phyloP scores from a whole-genome alignment of 2,329 filamentous ascomycete species.

The Xylaria multiplex region DNA sequence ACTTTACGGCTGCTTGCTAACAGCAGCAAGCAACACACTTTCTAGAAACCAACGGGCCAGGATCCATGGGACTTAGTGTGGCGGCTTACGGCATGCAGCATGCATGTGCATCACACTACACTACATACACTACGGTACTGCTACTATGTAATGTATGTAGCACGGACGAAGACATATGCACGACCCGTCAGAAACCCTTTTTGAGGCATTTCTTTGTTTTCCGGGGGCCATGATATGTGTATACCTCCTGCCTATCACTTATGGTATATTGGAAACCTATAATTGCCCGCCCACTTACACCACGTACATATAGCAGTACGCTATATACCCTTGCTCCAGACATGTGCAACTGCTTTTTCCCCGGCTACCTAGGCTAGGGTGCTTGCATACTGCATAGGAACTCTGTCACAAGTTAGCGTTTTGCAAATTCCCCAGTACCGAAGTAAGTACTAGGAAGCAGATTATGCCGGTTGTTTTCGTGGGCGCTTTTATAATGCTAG shows the following conservation, averaged over 20 bases:
- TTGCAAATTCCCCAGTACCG: not conserved
- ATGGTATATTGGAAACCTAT: too few species aligned
- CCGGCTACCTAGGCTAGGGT: not conserved
- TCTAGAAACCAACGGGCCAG: not conserved
- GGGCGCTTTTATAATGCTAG: too few species aligned
- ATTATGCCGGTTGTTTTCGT: not conserved
- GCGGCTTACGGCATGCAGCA: not conserved
- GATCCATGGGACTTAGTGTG: not conserved
- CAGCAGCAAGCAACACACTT: constrained; percentile 7
- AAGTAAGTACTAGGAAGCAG: not conserved
- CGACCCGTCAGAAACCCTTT: constrained; percentile 19
- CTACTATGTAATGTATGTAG: not conserved
- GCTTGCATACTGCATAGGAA: not conserved
- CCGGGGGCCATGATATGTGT: not conserved
- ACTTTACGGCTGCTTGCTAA: not conserved
- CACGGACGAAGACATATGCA: constrained; percentile 20
- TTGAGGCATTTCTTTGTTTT: constrained; percentile 35
- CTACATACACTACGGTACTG: not conserved
- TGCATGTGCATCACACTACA: constrained; percentile 4
- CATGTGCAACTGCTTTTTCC: constrained; percentile 12
- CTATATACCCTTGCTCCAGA: constrained; percentile 8
- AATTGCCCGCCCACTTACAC: not conserved
- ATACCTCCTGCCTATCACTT: not conserved
- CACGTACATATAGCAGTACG: too few species aligned
- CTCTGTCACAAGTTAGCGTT: constrained; percentile 13